Evolutionary conservation across 306 rosid genomes (phyloP).

Genomic region (barrel medic (Medicago truncatula)): MtrunA17r5.0-ANR NC_053049.1:8214001-8214500

Average conservation of each 20-base stretch:
- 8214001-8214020: neutral
- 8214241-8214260: slow-evolving; percentile 23
- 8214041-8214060: slow-evolving; percentile 4
- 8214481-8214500: slow-evolving; percentile 84
- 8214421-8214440: slow-evolving; percentile 55
- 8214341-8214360: slow-evolving; percentile 23
- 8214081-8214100: slow-evolving; percentile 6
- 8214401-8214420: slow-evolving; percentile 42
- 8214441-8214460: slow-evolving; percentile 94
- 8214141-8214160: slow-evolving; percentile 15
- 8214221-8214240: slow-evolving; percentile 1
- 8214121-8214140: slow-evolving; percentile 25
- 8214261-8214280: neutral
- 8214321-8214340: slow-evolving; percentile 11
- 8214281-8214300: slow-evolving; percentile 15
- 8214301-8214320: slow-evolving; percentile 33
- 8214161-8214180: neutral
- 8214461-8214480: slow-evolving; percentile 96
- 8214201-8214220: slow-evolving; percentile 20
- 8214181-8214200: neutral
- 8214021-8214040: neutral
- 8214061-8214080: slow-evolving; percentile 10
- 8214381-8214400: slow-evolving; percentile 24
- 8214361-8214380: slow-evolving; percentile 31
- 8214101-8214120: slow-evolving; percentile 1